These are phyloP conservation scores for Parasitella parasitica DNA, from an alignment of 371 early-diverging fungal genomes.

Conservation along the genomic window DNA sequence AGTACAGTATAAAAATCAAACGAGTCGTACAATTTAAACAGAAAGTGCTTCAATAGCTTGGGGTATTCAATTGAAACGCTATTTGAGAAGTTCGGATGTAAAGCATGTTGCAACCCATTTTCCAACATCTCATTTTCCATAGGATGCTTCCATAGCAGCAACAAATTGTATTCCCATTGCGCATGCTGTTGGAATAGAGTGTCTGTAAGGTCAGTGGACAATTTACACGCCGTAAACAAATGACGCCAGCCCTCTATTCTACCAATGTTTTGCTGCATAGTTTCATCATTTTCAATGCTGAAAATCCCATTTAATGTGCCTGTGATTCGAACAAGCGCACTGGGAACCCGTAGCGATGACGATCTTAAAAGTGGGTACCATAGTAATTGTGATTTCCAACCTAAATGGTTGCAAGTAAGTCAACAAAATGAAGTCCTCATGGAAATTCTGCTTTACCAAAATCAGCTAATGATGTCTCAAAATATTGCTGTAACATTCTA, in stretches of 20 bases:
- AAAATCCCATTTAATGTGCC: slow-evolving; percentile 7
- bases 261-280: neutral
- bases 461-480: neutral
- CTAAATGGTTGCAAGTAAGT: too few relatives aligned
- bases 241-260: slow-evolving; percentile 16
- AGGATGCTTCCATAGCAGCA: slow-evolving; percentile 28
- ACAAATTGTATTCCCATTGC: slow-evolving; percentile 23
- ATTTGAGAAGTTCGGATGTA: slow-evolving; percentile 18
- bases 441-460: slow-evolving; percentile 1
- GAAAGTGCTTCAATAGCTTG: slow-evolving; percentile 19
- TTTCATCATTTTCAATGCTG: neutral
- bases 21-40: slow-evolving; percentile 16
- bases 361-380: slow-evolving; percentile 17
- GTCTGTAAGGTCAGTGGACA: slow-evolving; percentile 17
- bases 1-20: neutral
- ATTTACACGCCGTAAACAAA: slow-evolving; percentile 23
- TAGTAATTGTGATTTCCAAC: slow-evolving; percentile 23
- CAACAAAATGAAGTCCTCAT: neutral
- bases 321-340: slow-evolving; percentile 7
- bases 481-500: neutral
- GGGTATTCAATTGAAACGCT: slow-evolving; percentile 21
- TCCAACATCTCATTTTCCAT: slow-evolving; percentile 10
- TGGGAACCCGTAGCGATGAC: slow-evolving; percentile 5
- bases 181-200: slow-evolving; percentile 11
- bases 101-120: slow-evolving; percentile 8